A percentile compares a stretch with the other conserved stretches of the same genome.
These are phyloP conservation scores for Beauveria sp. DNA, from an alignment of 2,329 filamentous ascomycete genomes.

Conservation along the genomic window DNA sequence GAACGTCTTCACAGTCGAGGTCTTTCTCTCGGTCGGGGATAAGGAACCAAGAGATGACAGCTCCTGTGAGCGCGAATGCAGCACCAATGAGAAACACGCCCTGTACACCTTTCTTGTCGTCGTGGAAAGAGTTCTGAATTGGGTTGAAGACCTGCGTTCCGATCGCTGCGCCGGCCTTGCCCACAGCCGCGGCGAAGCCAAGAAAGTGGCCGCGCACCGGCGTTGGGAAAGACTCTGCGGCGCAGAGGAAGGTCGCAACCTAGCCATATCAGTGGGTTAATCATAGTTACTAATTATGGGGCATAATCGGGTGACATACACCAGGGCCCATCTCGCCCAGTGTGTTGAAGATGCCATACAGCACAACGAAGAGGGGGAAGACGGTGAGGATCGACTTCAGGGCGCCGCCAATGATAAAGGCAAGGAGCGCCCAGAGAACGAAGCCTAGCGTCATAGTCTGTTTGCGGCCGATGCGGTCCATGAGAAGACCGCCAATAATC, in stretches of 20 bases:
- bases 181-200: conserved; percentile 40
- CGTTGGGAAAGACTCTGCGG: conserved; percentile 42
- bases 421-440: conserved; percentile 28
- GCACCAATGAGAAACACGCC: conserved; percentile 22
- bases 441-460: conserved; percentile 19
- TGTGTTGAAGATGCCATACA: conserved; percentile 42
- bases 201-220: conserved; percentile 42
- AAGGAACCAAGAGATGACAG: conserved; percentile 21
- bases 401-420: conserved; percentile 41
- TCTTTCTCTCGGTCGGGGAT: conserved; percentile 18
- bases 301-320: conserved; percentile 25
- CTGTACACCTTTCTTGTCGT: conserved; percentile 18
- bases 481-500: conserved; percentile 31
- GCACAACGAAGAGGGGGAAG: conserved; percentile 41
- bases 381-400: conserved; percentile 37
- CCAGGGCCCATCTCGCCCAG: conserved; percentile 25
- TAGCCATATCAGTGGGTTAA: conserved; percentile 14
- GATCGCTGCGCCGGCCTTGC: conserved; percentile 43
- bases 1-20: conserved; percentile 16
- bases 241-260: conserved; percentile 35
- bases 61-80: conserved; percentile 19
- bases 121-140: conserved; percentile 16
- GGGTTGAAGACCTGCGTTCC: conserved; percentile 29
- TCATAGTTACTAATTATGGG: too few relatives aligned
- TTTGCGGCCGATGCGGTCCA: conserved; percentile 31